A percentile compares a stretch with the other conserved stretches of the same genome.
Evolutionary conservation across 1,139 yeast genomes (phyloP).

Genomic region (Pichia sp.): DNA sequence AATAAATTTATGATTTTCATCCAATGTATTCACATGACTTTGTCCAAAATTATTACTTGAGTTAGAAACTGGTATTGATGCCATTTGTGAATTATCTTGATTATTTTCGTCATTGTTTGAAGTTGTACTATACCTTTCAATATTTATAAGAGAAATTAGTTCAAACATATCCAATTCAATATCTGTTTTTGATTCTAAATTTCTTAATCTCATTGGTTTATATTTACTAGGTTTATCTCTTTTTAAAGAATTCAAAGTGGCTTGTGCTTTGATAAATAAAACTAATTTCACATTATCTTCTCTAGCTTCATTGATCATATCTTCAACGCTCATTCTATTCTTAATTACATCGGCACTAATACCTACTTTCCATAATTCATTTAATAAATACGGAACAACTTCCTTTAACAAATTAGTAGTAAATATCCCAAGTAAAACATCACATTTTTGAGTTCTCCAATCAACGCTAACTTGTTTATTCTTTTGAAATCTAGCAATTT

Average conservation of each 20-base stretch:
- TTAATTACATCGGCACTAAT: conserved; percentile 66
- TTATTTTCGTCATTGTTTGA: conserved; percentile 3
- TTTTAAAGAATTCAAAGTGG: conserved; percentile 23
- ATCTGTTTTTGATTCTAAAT: conserved; percentile 54
- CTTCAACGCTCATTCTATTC: conserved; percentile 56
- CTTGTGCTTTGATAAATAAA: conserved; percentile 62
- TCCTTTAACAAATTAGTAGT: conserved; percentile 47
- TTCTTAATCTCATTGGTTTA: conserved; percentile 70
- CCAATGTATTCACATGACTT: conserved; percentile 3
- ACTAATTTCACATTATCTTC: conserved; percentile 71
- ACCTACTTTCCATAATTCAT: conserved; percentile 60
- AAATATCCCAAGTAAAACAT: conserved; percentile 69
- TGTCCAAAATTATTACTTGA: neutral
- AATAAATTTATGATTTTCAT: conserved; percentile 49
- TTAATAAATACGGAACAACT: conserved; percentile 57
- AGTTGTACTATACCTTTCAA: conserved; percentile 25
- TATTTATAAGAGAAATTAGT: conserved; percentile 42
- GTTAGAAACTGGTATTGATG: neutral
- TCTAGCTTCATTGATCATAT: conserved; percentile 56
- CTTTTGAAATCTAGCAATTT: conserved; percentile 30
- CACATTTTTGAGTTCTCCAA: conserved; percentile 61
- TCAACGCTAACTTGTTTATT: conserved; percentile 30
- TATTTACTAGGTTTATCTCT: conserved; percentile 41
- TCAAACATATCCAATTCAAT: conserved; percentile 67
- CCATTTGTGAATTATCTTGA: neutral